Base-by-base conservation (phyloP, 306 rosid genomes). In the Lathyrus sativus region DNA sequence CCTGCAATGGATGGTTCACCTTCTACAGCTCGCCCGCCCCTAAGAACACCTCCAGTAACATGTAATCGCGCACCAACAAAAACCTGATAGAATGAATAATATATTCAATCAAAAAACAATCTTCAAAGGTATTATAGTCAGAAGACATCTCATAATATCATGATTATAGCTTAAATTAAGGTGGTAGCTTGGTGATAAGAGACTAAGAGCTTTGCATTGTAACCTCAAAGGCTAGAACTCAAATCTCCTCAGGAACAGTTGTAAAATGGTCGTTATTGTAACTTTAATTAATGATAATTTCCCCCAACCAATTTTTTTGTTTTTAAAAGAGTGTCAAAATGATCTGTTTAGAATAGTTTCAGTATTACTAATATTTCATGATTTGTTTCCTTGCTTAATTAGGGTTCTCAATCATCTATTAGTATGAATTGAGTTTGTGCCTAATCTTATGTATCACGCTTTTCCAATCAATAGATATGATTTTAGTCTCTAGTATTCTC, bases 11-110 rank as follows among this genome's bases (percentile, higher is more conserved):
- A 70, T 72, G 87, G 86, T 88, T 95, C 99, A 64, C 99, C 99
- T 87, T 95, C 99, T 55, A 95, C 87, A 28, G 85, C 68, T 42
- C 99, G 97, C 41, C 99, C 99, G 66, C 99, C 99, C 80, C 84
- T 88, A 12, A 95, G 92, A 81, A 54, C 88, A 67, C 99, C 99
- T 75, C 99, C 99, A 0, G 99, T 95, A 37, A 95, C 99, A 84
- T 95, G 99, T 77, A 95, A 85, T 67, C 99, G 81, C 53, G 99
- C 97, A 76, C 96, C 96, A 65, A 95, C 99, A 83, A 95, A 95
- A 80, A 91, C 99, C 99, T 95, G 81, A 69, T 46, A 73, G 60
- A 72, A 75, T 51, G 76, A 66, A 78, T 44, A 71, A 18, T 59
- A 53, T 18, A 69, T 59, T 64, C 26, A 18, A 56, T 73, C 18